Evolutionary conservation across 441 rosid species (phyloP).

Genomic region (Populus hybrid): DNA sequence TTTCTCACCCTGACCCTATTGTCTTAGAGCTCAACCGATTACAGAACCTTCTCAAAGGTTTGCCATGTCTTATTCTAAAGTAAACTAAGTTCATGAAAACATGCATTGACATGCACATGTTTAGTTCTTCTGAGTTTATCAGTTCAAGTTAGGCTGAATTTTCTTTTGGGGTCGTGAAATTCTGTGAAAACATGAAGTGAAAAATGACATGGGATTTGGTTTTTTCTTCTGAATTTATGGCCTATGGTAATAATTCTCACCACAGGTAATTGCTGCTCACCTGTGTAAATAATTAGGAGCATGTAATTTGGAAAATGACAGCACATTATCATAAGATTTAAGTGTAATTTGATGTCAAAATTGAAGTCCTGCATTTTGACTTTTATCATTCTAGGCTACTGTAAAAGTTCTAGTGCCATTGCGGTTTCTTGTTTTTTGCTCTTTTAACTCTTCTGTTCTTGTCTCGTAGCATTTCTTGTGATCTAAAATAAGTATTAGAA

Average conservation of each 20-base stretch:
- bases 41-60: conserved; percentile 79
- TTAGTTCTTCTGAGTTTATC: background rate
- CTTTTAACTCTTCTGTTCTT: background rate
- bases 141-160: background rate
- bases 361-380: background rate
- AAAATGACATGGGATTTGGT: background rate
- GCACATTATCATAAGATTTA: background rate
- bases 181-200: background rate
- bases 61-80: background rate
- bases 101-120: background rate
- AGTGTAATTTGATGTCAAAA: background rate
- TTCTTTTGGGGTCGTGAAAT: background rate
- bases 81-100: background rate
- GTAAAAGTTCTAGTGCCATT: too few species aligned
- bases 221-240: background rate
- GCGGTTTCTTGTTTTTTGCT: background rate
- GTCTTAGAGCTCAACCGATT: conserved; percentile 58
- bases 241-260: background rate
- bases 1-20: conserved; percentile 55
- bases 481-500: background rate
- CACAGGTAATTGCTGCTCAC: background rate
- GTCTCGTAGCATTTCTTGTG: background rate
- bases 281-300: background rate
- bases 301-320: background rate
- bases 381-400: too few species aligned